phyloP scores from a whole-genome alignment of 208 protist genomes.

The Crithidia fasciculata region DNA sequence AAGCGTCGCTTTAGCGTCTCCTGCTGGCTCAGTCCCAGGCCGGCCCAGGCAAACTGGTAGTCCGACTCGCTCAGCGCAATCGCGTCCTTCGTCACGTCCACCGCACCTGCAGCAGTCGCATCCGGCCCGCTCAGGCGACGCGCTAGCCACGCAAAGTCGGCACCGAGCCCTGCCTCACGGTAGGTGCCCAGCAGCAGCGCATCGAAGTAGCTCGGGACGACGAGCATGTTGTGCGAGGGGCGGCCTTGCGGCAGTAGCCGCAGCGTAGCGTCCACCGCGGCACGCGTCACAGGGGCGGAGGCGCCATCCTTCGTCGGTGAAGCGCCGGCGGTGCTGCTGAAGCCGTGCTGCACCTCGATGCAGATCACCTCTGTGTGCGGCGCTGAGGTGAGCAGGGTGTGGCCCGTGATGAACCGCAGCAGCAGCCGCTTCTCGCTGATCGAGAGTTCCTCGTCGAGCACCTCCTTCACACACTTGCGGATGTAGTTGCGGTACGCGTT shows the following conservation, averaged over 20 bases:
- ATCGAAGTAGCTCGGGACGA: constrained; percentile 58
- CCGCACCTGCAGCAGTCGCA: background rate
- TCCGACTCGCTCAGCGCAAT: constrained; percentile 20
- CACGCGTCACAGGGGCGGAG: constrained; percentile 17
- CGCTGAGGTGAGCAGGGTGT: constrained; percentile 19
- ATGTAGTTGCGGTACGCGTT: constrained; percentile 27
- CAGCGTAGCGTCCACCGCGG: constrained; percentile 27
- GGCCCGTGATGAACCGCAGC: constrained; percentile 60
- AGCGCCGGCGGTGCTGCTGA: background rate
- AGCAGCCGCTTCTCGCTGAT: constrained; percentile 40
- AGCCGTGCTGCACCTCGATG: constrained; percentile 17
- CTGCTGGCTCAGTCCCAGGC: constrained; percentile 14
- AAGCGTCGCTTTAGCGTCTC: constrained; percentile 26
- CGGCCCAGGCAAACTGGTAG: constrained; percentile 21
- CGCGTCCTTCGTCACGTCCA: background rate
- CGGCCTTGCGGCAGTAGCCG: constrained; percentile 32
- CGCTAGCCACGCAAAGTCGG: constrained; percentile 8
- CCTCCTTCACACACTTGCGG: constrained; percentile 24
- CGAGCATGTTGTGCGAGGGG: constrained; percentile 30
- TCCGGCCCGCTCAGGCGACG: background rate
- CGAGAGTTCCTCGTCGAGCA: constrained; percentile 55
- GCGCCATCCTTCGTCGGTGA: background rate
- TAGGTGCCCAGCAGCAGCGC: constrained; percentile 40
- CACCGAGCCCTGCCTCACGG: constrained; percentile 15
- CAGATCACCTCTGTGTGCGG: constrained; percentile 7